Evolutionary conservation across 176 grass and related monocot genomes (phyloP).

Genomic region (Musa schizocarpa): DNA sequence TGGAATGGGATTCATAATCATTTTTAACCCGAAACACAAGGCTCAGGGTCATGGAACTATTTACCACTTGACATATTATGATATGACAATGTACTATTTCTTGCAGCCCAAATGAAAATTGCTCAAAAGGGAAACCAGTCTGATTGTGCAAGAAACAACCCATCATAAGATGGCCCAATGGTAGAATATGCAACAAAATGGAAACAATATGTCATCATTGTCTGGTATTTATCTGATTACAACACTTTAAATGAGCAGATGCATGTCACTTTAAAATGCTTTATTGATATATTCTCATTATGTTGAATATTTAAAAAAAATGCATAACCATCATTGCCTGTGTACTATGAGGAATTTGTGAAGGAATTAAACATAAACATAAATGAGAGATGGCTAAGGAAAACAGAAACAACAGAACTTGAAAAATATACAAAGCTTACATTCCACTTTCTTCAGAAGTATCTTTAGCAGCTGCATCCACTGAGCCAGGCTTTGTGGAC

Average conservation of each 20-base stretch:
- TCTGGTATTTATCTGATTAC: not conserved
- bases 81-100: not conserved
- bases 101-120: slow-evolving; percentile 17
- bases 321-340: too few species aligned
- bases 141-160: not conserved
- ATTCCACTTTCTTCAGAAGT: slow-evolving; percentile 36
- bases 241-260: not conserved
- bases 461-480: slow-evolving; percentile 37
- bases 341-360: too few species aligned
- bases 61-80: slow-evolving; percentile 32
- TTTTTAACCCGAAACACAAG: slow-evolving; percentile 22
- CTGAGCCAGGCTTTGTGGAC: slow-evolving; percentile 57
- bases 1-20: slow-evolving; percentile 57
- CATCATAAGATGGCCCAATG: not conserved
- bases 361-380: not conserved
- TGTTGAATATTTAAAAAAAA: too few species aligned
- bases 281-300: not conserved
- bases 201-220: not conserved
- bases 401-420: slow-evolving; percentile 2
- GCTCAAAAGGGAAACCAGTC: not conserved
- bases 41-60: slow-evolving; percentile 16
- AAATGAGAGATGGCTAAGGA: not conserved
- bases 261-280: not conserved
- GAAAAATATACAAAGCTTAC: slow-evolving; percentile 34
- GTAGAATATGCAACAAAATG: not conserved